phyloP scores from a whole-genome alignment of 768 basidiomycete species.

The Phlebiopsis flavidoalba region DNA sequence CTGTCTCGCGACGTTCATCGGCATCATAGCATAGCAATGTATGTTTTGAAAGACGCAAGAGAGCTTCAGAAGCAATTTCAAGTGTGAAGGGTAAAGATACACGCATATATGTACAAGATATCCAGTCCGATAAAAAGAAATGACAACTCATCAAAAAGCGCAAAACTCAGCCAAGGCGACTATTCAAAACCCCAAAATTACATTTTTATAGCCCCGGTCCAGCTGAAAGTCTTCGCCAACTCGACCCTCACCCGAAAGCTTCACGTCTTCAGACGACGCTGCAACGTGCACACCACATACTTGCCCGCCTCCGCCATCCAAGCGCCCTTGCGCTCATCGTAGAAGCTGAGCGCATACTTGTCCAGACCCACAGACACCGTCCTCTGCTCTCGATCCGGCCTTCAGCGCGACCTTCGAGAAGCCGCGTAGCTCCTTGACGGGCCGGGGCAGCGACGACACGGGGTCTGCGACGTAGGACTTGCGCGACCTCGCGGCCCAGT shows the following conservation, averaged over 20 bases:
- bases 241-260: constrained; percentile 31
- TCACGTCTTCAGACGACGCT: constrained; percentile 40
- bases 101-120: too few relatives aligned
- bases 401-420: constrained; percentile 43
- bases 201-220: constrained; percentile 35
- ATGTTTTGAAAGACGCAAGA: too few relatives aligned
- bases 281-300: constrained; percentile 44
- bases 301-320: constrained; percentile 34
- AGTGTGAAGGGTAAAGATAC: too few relatives aligned
- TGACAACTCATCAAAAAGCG: too few relatives aligned
- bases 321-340: constrained; percentile 34
- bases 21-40: too few relatives aligned
- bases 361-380: constrained; percentile 34
- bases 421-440: constrained; percentile 41
- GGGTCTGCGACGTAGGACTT: constrained; percentile 44
- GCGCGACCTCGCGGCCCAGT: constrained; percentile 42
- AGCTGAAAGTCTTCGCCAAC: constrained; percentile 31
- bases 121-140: too few relatives aligned
- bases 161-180: too few relatives aligned
- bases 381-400: constrained; percentile 40
- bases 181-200: too few relatives aligned
- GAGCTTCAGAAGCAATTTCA: too few relatives aligned
- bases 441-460: constrained; percentile 37
- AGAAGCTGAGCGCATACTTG: constrained; percentile 45
- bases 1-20: too few relatives aligned